A percentile compares a stretch with the other conserved stretches of the same genome.
Conservation (phyloP, 2,329 filamentous ascomycete genomes). For the Hypoxylon sp. region DNA sequence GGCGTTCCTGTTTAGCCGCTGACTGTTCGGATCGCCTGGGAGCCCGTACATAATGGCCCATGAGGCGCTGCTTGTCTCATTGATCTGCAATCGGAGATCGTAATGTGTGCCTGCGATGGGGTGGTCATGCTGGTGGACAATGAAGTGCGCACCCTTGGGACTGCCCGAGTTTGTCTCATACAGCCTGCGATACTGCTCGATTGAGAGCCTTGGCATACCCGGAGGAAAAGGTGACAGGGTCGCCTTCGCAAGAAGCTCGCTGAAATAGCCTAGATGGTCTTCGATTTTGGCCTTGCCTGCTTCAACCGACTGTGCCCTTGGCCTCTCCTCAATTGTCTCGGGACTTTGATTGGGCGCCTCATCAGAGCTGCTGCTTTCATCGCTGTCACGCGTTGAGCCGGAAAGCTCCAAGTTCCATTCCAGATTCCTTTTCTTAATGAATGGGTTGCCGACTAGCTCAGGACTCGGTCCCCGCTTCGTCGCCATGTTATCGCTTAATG, state of each 20-base stretch:
- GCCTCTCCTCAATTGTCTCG: constrained; percentile 30
- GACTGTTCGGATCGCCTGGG: constrained; percentile 70
- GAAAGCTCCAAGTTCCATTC: constrained; percentile 58
- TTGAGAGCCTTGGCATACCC: constrained; percentile 53
- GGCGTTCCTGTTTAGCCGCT: constrained; percentile 69
- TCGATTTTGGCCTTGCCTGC: constrained; percentile 56
- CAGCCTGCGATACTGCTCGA: constrained; percentile 56
- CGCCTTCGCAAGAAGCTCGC: constrained; percentile 52
- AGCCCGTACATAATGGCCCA: constrained; percentile 76
- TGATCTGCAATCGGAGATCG: constrained; percentile 79
- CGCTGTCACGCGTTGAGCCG: constrained; percentile 28
- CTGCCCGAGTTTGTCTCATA: constrained; percentile 56
- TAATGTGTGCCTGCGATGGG: constrained; percentile 78
- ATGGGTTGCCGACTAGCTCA: constrained; percentile 60
- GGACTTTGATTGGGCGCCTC: constrained; percentile 23
- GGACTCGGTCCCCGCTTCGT: constrained; percentile 54
- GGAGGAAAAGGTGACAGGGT: constrained; percentile 46
- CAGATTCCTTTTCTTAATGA: constrained; percentile 64
- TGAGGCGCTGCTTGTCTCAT: constrained; percentile 74
- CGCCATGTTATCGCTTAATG: constrained; percentile 43
- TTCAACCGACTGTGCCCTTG: constrained; percentile 59
- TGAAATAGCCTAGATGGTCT: constrained; percentile 60
- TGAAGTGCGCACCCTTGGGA: constrained; percentile 68
- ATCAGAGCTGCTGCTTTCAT: constrained; percentile 34
- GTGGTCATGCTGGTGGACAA: constrained; percentile 82